Base-by-base conservation (phyloP, 306 rosid species). In the Cicer cuneatum region DNA sequence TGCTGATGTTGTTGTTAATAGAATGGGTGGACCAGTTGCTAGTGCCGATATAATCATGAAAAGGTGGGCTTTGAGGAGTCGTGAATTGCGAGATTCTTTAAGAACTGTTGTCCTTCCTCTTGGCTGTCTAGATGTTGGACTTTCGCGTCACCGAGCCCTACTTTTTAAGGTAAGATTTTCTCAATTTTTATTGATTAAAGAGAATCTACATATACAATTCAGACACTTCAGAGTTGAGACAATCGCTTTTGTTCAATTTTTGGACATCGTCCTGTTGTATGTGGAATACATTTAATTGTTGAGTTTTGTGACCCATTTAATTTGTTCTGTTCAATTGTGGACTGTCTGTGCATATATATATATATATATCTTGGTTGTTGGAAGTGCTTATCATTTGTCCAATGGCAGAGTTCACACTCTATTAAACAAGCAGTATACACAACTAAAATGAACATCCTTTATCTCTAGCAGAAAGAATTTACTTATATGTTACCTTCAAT, bases 131-230 rank as follows among this genome's bases (percentile, higher is more conserved):
- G 99, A 95, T 79, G 82, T 95, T 67, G 99, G 98, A 84, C 99
- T 95, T 87, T 90, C 98, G 13, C 97, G 99, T 75, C 98, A 95
- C 77, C 86, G 99, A 60, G 98, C 99, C 78, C 86, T 95, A 58
- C 99, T 95, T 68, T 95, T 95, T 76, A 95, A 95, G 98, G 99
- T 75, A 76, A 46, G 76, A 60, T 45, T 70, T 58, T 76, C 60
- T 21, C 43, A 66, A 35, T 56, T 73, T 57, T 73, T 47, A 19
- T 48, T 69, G 4, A 68, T 78, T 54, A 15, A 62, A 37, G 69
- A 45, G 8, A 58, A 47, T 56, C 70, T 58, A 9, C 63, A 35
- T 59, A 35, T 51, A 21, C 42, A 65, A 54, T 71, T 57, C 19
- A 10, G 75, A 65, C 54, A 52, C 45, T 38, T 72, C 37, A 18